Conservation (phyloP, 1,139 yeast species). For the Nakaseomyces sp. region DNA sequence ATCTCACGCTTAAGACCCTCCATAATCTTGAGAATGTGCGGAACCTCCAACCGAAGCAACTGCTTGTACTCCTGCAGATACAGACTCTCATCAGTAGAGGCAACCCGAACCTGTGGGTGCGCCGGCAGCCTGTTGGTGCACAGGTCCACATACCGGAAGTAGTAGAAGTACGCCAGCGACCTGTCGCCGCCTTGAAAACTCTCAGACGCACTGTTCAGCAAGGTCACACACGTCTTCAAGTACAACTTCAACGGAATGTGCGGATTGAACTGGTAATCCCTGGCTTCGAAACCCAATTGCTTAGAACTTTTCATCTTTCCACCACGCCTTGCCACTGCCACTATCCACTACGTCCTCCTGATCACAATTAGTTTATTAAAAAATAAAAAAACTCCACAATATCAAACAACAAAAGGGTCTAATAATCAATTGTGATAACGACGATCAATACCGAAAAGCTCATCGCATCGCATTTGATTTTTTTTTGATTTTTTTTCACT, state of each 20-base stretch:
- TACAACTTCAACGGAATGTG: constrained; percentile 26
- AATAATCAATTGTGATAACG: too few relatives aligned
- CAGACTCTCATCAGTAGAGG: constrained; percentile 7
- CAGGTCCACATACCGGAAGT: constrained; percentile 28
- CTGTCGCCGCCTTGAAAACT: constrained; percentile 21
- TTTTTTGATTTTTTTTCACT: too few relatives aligned
- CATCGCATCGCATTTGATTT: too few relatives aligned
- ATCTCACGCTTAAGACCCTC: constrained; percentile 22
- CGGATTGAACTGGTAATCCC: constrained; percentile 24
- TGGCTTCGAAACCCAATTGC: constrained; percentile 25
- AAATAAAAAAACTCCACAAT: too few relatives aligned
- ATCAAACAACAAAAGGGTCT: too few relatives aligned
- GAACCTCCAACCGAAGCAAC: constrained; percentile 27
- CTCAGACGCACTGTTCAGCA: constrained; percentile 27
- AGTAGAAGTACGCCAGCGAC: constrained; percentile 22
- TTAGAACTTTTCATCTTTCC: constrained; percentile 4
- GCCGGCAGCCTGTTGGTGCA: constrained; percentile 25
- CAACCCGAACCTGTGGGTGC: constrained; percentile 22
- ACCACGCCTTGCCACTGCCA: too few relatives aligned
- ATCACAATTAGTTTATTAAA: too few relatives aligned
- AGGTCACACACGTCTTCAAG: constrained; percentile 25
- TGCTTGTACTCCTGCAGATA: constrained; percentile 22
- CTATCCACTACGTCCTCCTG: too few relatives aligned
- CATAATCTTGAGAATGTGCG: constrained; percentile 24
- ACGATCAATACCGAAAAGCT: too few relatives aligned